Conservation (phyloP, 768 basidiomycete genomes). For the Pisolithus albus region DNA sequence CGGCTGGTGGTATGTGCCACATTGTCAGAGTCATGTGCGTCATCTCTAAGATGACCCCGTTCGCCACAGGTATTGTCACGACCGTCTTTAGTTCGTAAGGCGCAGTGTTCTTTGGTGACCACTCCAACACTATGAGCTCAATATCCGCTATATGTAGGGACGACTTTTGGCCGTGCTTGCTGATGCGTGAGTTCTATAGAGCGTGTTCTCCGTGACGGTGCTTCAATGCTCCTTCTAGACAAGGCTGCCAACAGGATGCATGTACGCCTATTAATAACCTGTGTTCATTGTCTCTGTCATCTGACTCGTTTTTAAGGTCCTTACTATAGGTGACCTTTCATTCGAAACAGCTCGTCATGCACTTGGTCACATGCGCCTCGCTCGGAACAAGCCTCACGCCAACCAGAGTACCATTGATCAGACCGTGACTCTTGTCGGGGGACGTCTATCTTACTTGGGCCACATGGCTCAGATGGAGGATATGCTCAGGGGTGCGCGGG, state of each 20-base stretch:
- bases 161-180: conserved; percentile 76
- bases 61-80: conserved; percentile 56
- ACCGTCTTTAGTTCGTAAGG: conserved; percentile 72
- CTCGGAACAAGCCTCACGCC: conserved; percentile 22
- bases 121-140: conserved; percentile 10
- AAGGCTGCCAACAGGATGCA: conserved; percentile 72
- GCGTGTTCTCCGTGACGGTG: conserved; percentile 5
- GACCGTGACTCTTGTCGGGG: conserved; percentile 62
- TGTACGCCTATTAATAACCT: conserved; percentile 28
- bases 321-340: conserved; percentile 68
- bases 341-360: conserved; percentile 53
- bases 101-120: conserved; percentile 3
- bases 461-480: conserved; percentile 41
- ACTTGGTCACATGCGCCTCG: conserved; percentile 39
- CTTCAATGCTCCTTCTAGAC: conserved; percentile 32
- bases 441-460: conserved; percentile 71
- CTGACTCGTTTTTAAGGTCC: conserved; percentile 4
- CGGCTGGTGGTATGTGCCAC: conserved; percentile 54
- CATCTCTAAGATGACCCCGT: conserved; percentile 1
- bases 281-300: not conserved
- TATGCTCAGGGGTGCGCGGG: conserved; percentile 56
- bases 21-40: not conserved
- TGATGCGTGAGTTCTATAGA: conserved; percentile 44
- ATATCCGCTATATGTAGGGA: conserved; percentile 42
- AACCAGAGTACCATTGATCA: conserved; percentile 30